These are phyloP conservation scores for Cetraspora pellucida DNA, from an alignment of 192 early-diverging fungal genomes.

Conservation along the genomic window DNA sequence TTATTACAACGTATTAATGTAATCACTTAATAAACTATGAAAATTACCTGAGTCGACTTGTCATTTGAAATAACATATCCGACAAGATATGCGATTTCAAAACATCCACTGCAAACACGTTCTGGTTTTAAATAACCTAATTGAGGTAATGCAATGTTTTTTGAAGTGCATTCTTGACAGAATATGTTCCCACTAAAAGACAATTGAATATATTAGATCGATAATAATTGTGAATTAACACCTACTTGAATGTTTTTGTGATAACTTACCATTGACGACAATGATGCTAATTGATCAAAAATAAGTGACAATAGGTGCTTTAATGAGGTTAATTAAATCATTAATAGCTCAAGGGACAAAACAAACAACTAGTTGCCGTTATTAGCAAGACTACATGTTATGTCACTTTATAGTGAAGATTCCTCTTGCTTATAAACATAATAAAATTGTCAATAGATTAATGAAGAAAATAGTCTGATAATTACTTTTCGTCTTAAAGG, in stretches of 20 bases:
- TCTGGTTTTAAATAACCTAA: slow-evolving; percentile 57
- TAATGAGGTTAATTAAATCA: too few species aligned
- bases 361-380: too few species aligned
- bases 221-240: neutral
- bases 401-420: neutral
- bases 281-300: slow-evolving; percentile 49
- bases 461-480: neutral
- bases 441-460: neutral
- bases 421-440: neutral
- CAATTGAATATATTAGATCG: neutral
- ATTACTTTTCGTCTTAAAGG: slow-evolving; percentile 9
- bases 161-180: slow-evolving; percentile 57
- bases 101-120: slow-evolving; percentile 57
- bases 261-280: slow-evolving; percentile 58
- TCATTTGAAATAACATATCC: slow-evolving; percentile 59
- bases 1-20: neutral
- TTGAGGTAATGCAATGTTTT: slow-evolving; percentile 56
- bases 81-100: slow-evolving; percentile 59
- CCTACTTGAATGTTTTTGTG: neutral
- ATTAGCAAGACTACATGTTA: too few species aligned
- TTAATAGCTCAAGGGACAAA: too few species aligned
- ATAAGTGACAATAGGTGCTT: too few species aligned
- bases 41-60: slow-evolving; percentile 54
- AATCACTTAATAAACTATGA: neutral
- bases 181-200: slow-evolving; percentile 55